These are phyloP conservation scores for Pythium dissimile DNA, from an alignment of 352 stramenopile species.

Conservation along the genomic window DNA sequence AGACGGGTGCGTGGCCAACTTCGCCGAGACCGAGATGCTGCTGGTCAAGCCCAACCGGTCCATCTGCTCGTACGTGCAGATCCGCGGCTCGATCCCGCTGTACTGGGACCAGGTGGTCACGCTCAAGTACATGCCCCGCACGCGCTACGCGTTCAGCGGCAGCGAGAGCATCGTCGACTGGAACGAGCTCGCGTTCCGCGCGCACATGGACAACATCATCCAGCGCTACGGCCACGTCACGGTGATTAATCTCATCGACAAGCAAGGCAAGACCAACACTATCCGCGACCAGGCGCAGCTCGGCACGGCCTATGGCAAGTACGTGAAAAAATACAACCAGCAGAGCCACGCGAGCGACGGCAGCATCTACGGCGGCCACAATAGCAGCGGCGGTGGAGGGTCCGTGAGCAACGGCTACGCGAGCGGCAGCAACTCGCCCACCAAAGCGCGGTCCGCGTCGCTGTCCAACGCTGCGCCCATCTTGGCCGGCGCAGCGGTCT, in stretches of 20 bases:
- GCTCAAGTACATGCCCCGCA: slow-evolving; percentile 92
- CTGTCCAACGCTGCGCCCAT: slow-evolving; percentile 10
- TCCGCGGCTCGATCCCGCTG: slow-evolving; percentile 94
- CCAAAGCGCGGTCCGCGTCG: slow-evolving; percentile 19
- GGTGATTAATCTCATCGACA: slow-evolving; percentile 94
- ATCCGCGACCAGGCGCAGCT: slow-evolving; percentile 89
- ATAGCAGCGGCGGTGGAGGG: no score
- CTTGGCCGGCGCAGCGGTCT: background rate
- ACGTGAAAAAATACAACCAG: slow-evolving; percentile 85
- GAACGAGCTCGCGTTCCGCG: slow-evolving; percentile 67
- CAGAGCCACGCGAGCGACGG: slow-evolving; percentile 55
- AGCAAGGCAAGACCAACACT: slow-evolving; percentile 59
- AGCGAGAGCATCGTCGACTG: slow-evolving; percentile 64
- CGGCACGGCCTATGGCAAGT: slow-evolving; percentile 82
- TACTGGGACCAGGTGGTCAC: slow-evolving; percentile 89
- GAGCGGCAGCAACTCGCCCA: slow-evolving; percentile 31
- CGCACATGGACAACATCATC: slow-evolving; percentile 70
- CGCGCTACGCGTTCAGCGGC: slow-evolving; percentile 58
- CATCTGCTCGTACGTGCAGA: slow-evolving; percentile 90
- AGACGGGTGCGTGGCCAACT: slow-evolving; percentile 90
- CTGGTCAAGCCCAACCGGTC: slow-evolving; percentile 57
- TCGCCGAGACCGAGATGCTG: slow-evolving; percentile 94
- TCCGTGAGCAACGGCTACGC: slow-evolving; percentile 7
- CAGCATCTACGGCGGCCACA: background rate
- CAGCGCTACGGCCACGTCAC: slow-evolving; percentile 67